Evolutionary conservation across 495 filamentous ascomycete genomes (phyloP), one percentile per base, ranked within the genome.

Genomic region (Lasiosphaeris hirsuta): DNA sequence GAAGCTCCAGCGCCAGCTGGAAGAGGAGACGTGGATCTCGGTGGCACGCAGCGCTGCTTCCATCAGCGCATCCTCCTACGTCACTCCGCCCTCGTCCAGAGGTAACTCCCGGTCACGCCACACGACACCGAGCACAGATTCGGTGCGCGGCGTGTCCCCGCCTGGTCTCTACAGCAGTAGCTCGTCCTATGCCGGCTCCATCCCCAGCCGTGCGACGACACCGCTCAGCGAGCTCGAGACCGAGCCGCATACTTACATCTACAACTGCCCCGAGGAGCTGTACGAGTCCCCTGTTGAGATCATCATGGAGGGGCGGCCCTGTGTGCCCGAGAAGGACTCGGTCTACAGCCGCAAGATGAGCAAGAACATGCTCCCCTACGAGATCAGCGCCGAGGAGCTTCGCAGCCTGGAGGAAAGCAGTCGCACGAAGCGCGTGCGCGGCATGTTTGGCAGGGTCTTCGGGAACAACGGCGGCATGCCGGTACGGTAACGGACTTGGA

Each of bases 341-440:
- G 45, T 63, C 13, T 69, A 69, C 36, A 23, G 43, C 18, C 30
- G 57, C 47, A 48, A 44, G 43, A 54, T 56, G 34, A 56, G 38
- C 50, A 63, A 63, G 56, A 64, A 67, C 41, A 59, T 72, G 51
- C 70, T 80, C 6, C 74, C 76, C 7, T 79, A 77, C 60, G 76
- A 80, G 65, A 78, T 80, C 49, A 74, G 65, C 54, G 63, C 65
- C 3, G 76, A 77, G 40, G 69, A 77, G 50, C 60, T 74, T 48
- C 68, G 68, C 51, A 62, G 61, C 39, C 44, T 77, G 33, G 73
- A 77, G 58, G 69, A 72, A 42, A 64, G 67, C 15, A 66, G 61
- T 40, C 67, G 67, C 36, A 60, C 69, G 38, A 78, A 78, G 70
- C 68, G 68, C 35, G 66, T 67, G 30, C 68, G 66, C 47, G 71